Conservation (phyloP, 2,329 filamentous ascomycete species). For the Aspergillus sp. region DNA sequence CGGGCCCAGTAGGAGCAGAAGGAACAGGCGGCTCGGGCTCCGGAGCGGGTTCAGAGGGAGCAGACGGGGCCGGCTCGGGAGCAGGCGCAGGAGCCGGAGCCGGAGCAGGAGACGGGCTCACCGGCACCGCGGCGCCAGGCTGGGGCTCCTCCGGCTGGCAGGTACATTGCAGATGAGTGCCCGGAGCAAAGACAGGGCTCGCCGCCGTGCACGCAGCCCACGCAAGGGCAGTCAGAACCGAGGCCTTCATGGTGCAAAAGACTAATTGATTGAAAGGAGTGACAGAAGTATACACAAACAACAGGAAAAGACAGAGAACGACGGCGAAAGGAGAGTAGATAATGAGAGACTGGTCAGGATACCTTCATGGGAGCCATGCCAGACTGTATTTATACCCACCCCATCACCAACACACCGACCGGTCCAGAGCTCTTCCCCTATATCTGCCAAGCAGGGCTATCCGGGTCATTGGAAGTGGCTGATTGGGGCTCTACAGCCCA, state of each 20-base stretch:
- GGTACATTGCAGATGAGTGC: conserved; percentile 9
- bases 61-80: neutral
- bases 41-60: neutral
- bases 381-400: conserved; percentile 8
- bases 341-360: neutral
- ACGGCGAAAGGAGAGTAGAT: conserved; percentile 4
- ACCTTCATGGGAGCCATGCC: conserved; percentile 4
- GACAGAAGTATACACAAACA: neutral
- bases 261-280: conserved; percentile 7
- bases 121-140: conserved; percentile 3
- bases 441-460: conserved; percentile 10
- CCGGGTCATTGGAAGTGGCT: conserved; percentile 3
- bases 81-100: conserved; percentile 1
- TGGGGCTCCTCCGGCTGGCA: conserved; percentile 4
- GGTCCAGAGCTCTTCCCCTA: neutral
- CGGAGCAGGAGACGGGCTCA: neutral
- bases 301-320: neutral
- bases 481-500: neutral
- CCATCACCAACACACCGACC: neutral
- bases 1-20: neutral
- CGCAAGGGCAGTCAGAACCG: conserved; percentile 15
- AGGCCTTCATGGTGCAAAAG: conserved; percentile 18
- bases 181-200: conserved; percentile 10
- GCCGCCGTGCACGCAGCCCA: conserved; percentile 16
- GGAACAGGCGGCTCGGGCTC: neutral